Conservation (phyloP, 2,329 filamentous ascomycete genomes). For the Penicillium brevicompactum region DNA sequence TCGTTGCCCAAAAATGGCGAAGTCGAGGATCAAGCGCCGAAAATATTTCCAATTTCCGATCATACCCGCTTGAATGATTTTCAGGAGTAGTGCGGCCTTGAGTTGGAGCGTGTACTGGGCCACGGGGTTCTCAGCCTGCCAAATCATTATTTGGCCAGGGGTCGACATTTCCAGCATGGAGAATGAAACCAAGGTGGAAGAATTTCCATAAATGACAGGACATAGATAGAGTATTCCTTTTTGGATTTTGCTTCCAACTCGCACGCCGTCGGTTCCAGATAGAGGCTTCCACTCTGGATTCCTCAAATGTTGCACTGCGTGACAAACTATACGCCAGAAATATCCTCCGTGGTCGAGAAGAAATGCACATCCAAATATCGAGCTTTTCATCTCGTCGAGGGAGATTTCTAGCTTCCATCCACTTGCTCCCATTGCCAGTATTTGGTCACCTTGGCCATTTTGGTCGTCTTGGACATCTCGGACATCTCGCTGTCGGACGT, state of each 20-base stretch:
- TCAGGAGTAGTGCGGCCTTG: background rate
- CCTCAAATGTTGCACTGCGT: background rate
- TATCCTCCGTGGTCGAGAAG: background rate
- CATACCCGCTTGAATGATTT: background rate
- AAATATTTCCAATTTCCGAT: background rate
- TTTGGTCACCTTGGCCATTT: too few relatives aligned
- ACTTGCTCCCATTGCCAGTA: background rate
- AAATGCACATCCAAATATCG: background rate
- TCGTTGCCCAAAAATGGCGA: background rate
- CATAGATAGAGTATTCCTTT: background rate
- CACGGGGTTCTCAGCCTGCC: background rate
- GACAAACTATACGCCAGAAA: background rate
- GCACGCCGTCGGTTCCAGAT: background rate
- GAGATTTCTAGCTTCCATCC: background rate
- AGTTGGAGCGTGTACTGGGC: background rate
- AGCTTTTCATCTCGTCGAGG: slow-evolving; percentile 1
- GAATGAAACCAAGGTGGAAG: background rate
- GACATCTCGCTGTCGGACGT: background rate
- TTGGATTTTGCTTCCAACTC: background rate
- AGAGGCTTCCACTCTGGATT: background rate
- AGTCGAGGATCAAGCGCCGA: background rate
- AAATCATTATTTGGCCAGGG: background rate
- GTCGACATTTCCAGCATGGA: background rate
- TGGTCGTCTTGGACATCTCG: too few relatives aligned
- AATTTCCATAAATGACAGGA: background rate